Conservation (phyloP, 495 filamentous ascomycete genomes). For the Aspergillus kassunensis region DNA sequence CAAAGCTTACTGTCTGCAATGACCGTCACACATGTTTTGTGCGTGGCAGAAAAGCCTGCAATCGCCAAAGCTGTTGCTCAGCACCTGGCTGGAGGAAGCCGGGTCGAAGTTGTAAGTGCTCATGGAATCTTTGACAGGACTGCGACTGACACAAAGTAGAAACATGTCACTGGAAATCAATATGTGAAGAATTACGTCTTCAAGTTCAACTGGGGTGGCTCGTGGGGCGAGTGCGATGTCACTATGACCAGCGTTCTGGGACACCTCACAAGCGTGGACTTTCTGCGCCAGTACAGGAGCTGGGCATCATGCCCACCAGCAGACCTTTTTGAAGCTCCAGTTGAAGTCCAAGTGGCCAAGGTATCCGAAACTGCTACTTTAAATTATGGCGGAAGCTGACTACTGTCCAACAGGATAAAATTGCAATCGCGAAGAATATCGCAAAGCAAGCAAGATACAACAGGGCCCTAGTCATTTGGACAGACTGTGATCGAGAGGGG, state of each 20-base stretch:
- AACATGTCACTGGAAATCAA: constrained; percentile 55
- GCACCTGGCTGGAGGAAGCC: constrained; percentile 79
- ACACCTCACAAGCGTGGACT: constrained; percentile 73
- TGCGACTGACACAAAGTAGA: constrained; percentile 41
- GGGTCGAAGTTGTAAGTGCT: constrained; percentile 60
- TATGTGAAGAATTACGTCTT: constrained; percentile 96
- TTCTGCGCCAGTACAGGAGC: constrained; percentile 60
- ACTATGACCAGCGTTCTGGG: constrained; percentile 91
- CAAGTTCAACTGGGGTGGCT: constrained; percentile 73
- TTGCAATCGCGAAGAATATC: constrained; percentile 81
- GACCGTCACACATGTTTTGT: constrained; percentile 61
- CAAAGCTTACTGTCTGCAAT: not conserved
- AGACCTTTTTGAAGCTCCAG: constrained; percentile 76
- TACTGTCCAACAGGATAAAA: constrained; percentile 59
- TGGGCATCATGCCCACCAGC: constrained; percentile 80
- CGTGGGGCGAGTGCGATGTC: constrained; percentile 78
- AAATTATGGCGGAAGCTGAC: constrained; percentile 12
- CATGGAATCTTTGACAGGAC: constrained; percentile 10
- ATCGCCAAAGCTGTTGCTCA: constrained; percentile 91
- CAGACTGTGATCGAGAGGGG: constrained; percentile 96
- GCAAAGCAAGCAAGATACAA: constrained; percentile 64
- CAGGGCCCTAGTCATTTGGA: constrained; percentile 87
- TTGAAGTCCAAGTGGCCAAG: constrained; percentile 59
- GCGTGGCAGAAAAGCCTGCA: constrained; percentile 95
- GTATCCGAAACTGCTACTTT: constrained; percentile 35